Conservation (phyloP, 108 stramenopile species). For the Nitzschia sp. region DNA sequence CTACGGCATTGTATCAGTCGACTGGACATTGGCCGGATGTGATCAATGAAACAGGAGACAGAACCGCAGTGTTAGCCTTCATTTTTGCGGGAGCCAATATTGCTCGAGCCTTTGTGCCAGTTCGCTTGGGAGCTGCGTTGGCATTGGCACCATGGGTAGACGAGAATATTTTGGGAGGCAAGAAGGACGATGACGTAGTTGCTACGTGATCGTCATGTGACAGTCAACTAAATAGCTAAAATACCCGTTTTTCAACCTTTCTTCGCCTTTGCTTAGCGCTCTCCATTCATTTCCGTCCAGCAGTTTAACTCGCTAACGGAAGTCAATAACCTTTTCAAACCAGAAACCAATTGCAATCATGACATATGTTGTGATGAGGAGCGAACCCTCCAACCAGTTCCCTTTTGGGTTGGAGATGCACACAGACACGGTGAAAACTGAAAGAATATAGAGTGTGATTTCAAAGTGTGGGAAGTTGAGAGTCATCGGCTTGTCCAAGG, state of each 20-base stretch:
- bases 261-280: background rate
- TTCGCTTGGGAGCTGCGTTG: conserved; percentile 86
- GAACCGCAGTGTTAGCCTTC: conserved; percentile 80
- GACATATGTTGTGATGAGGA: conserved; percentile 85
- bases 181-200: conserved; percentile 15
- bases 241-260: too few species aligned
- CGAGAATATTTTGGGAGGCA: conserved; percentile 66
- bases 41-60: conserved; percentile 69
- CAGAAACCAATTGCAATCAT: conserved; percentile 89
- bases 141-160: conserved; percentile 93
- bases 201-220: background rate
- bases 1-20: conserved; percentile 71
- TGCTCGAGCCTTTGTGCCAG: conserved; percentile 82
- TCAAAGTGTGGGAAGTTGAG: conserved; percentile 89
- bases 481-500: conserved; percentile 82
- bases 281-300: background rate
- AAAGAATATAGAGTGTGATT: conserved; percentile 77
- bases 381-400: conserved; percentile 90
- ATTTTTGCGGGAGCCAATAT: conserved; percentile 88
- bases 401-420: conserved; percentile 66
- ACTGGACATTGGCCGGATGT: conserved; percentile 92
- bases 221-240: too few species aligned
- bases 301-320: too few species aligned
- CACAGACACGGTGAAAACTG: conserved; percentile 77
- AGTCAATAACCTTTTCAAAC: conserved; percentile 70